Conservation (phyloP, 495 filamentous ascomycete species). For the Penicillium ucsense region DNA sequence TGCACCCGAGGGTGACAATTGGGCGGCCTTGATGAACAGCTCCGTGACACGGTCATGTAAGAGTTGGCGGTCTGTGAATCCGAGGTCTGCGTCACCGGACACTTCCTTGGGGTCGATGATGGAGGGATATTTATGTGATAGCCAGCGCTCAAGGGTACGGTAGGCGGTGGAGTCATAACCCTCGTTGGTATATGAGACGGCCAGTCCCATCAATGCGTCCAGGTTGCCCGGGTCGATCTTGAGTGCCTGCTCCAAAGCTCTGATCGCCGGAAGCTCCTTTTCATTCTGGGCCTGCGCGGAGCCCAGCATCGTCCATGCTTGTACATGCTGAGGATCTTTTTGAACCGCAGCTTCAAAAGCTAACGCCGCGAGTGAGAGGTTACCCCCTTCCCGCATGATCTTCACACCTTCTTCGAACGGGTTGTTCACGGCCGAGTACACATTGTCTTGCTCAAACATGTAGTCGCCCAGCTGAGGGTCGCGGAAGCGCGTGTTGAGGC, state of each 20-base stretch:
- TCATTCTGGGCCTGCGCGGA: conserved; percentile 94
- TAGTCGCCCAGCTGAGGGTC: conserved; percentile 81
- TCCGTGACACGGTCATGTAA: conserved; percentile 85
- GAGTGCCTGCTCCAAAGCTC: conserved; percentile 87
- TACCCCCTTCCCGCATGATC: conserved; percentile 86
- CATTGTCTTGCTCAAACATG: conserved; percentile 87
- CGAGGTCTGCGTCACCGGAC: conserved; percentile 61
- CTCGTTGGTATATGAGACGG: conserved; percentile 98
- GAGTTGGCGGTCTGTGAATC: conserved; percentile 83
- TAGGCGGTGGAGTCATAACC: conserved; percentile 96
- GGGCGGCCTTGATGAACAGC: conserved; percentile 85
- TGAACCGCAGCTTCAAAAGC: conserved; percentile 97
- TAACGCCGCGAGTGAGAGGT: conserved; percentile 84
- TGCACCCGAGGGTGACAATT: conserved; percentile 75
- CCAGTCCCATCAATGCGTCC: conserved; percentile 84
- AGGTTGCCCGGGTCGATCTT: conserved; percentile 81
- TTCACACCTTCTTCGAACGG: conserved; percentile 85
- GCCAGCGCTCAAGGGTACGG: conserved; percentile 92
- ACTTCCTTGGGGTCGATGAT: conserved; percentile 61
- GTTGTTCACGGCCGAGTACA: conserved; percentile 64
- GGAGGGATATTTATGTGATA: conserved; percentile 80
- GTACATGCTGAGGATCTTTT: conserved; percentile 74
- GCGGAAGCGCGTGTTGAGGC: conserved; percentile 45
- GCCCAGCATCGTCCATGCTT: conserved; percentile 88
- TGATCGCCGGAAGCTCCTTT: conserved; percentile 94